Evolutionary conservation across 371 early-diverging fungal genomes (phyloP), one percentile per base, ranked within the genome.

Genomic region (Gilbertella persicaria): DNA sequence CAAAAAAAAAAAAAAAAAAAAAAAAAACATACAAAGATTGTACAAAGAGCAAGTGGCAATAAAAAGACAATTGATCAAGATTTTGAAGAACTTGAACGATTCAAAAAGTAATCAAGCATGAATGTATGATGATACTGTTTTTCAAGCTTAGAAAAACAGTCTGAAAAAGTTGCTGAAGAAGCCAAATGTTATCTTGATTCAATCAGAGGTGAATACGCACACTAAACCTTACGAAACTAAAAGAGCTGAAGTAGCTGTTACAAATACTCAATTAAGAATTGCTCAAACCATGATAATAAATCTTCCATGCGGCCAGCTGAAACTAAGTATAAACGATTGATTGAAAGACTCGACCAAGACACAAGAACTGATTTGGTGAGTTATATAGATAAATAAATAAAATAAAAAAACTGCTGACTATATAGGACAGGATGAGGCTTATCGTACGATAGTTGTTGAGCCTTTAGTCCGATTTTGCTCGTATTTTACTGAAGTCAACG

Each of bases 131-230:
- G 5, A 39, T 13, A 44, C 10, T 24, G 2, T 13, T 29, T 58
- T 33, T 51, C 21, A 59, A 96, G 94, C 36, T 79, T 95, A 25
- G 96, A 96, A 66, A 67, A 79, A 21, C 94, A 96, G 46, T 81
- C 89, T 2, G 93, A 95, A 58, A 86, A 82, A 38, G 75, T 97
- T 5, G 85, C 93, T 58, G 90, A 88, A 53, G 95, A 97, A 67
- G 85, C 98, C n/a, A 93, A 92, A 66, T 94, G 93, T 21, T 97
- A 96, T 66, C 78, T 95, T 30, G 89, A 92, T 56, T 84, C 95
- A 17, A 77, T 97, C 33, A 61, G 90, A 71, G 87, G 91, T 88
- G 53, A 17, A n/a, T 37, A 10, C n/a, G 37, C n/a, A 10, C n/a
- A 37, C n/a, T 37, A 13, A 4, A 37, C 4, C 4, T 25, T 12